Percentiles rank a stretch among this genome's conserved stretches.
Conservation (phyloP, 768 basidiomycete species). For the Mycena floridula region DNA sequence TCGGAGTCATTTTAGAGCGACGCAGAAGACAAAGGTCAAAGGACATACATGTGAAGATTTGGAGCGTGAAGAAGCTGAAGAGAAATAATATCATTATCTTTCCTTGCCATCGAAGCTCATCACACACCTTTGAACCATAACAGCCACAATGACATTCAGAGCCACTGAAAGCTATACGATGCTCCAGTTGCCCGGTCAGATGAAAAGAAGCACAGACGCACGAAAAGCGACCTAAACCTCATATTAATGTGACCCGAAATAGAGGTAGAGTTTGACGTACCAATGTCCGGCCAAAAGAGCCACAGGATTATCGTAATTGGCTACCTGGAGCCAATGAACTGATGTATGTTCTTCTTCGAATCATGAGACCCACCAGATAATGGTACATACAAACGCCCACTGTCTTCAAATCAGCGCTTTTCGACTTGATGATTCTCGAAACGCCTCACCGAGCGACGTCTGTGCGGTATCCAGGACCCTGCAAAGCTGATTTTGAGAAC, state of each 20-base stretch:
- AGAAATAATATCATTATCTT: constrained; percentile 2
- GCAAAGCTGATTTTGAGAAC: no score
- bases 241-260: background rate
- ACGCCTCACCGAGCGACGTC: background rate
- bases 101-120: background rate
- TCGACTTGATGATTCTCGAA: background rate
- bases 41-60: constrained; percentile 23
- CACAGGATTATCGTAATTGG: constrained; percentile 28
- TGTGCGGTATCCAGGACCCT: constrained; percentile 3
- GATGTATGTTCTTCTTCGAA: background rate
- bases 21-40: background rate
- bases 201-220: constrained; percentile 11
- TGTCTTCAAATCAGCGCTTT: constrained; percentile 9
- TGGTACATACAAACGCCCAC: constrained; percentile 29
- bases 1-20: background rate
- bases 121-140: constrained; percentile 17
- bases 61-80: constrained; percentile 26
- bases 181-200: constrained; percentile 6
- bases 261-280: constrained; percentile 14
- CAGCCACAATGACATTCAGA: constrained; percentile 13
- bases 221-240: constrained; percentile 27
- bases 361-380: constrained; percentile 25
- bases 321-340: constrained; percentile 18
- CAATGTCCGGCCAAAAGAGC: constrained; percentile 29
- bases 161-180: background rate